phyloP scores from a whole-genome alignment of 2,329 filamentous ascomycete genomes.

The Pseudocercospora musae region DNA sequence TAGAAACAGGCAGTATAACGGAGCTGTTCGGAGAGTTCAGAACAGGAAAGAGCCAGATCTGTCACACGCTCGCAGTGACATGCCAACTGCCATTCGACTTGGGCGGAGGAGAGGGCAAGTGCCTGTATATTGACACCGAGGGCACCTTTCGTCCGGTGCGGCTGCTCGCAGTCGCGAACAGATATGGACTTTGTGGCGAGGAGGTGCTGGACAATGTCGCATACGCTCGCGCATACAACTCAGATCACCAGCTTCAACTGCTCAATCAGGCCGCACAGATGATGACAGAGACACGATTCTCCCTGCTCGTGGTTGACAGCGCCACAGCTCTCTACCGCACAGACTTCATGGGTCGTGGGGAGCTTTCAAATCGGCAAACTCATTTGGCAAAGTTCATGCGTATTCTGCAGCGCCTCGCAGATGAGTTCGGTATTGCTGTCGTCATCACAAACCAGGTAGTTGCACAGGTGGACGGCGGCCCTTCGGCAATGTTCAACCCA shows the following conservation, averaged over 20 bases:
- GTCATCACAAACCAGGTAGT: constrained; percentile 99
- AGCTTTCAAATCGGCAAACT: constrained; percentile 88
- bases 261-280: constrained; percentile 93
- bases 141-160: constrained; percentile 93
- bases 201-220: constrained; percentile 98
- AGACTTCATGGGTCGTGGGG: constrained; percentile 93
- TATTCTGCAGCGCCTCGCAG: constrained; percentile 70
- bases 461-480: constrained; percentile 93
- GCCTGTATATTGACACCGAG: constrained; percentile 96
- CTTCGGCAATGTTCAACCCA: constrained; percentile 97
- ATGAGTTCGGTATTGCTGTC: constrained; percentile 91
- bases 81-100: constrained; percentile 98
- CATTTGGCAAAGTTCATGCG: constrained; percentile 88
- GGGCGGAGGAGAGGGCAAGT: constrained; percentile 97
- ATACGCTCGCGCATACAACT: constrained; percentile 97
- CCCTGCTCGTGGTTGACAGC: constrained; percentile 90
- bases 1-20: constrained; percentile 96
- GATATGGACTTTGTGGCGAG: constrained; percentile 91
- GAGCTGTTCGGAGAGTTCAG: constrained; percentile 98
- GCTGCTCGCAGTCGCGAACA: constrained; percentile 84
- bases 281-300: constrained; percentile 99
- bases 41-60: constrained; percentile 97
- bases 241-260: constrained; percentile 92
- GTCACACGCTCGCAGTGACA: constrained; percentile 96
- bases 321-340: constrained; percentile 94